Percentiles rank a stretch among this genome's conserved stretches.
These are phyloP conservation scores for Mortierella sp. DNA, from an alignment of 371 early-diverging fungal genomes.

Conservation along the genomic window DNA sequence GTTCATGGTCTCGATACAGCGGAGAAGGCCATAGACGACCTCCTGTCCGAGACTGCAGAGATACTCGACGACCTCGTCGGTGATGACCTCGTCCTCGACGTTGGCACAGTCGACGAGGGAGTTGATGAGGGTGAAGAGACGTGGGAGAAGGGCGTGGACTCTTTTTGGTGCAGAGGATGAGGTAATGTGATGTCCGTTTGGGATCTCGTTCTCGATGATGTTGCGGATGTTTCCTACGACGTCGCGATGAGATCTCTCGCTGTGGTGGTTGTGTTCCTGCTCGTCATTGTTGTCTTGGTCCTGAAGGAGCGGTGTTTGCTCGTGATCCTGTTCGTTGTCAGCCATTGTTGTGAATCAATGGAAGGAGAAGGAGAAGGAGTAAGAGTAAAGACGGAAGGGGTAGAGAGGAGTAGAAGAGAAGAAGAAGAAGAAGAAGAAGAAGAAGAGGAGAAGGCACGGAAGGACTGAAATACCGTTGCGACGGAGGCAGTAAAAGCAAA, in stretches of 20 bases:
- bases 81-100: constrained; percentile 51
- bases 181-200: constrained; percentile 40
- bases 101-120: constrained; percentile 37
- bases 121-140: constrained; percentile 50
- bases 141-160: constrained; percentile 48
- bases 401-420: not conserved
- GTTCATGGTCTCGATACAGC: constrained; percentile 44
- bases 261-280: constrained; percentile 11
- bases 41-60: constrained; percentile 47
- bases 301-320: constrained; percentile 45
- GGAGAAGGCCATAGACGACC: constrained; percentile 52
- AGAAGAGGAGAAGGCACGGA: not conserved
- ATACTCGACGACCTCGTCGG: constrained; percentile 53
- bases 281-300: constrained; percentile 22
- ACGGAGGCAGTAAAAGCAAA: not conserved
- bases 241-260: constrained; percentile 3
- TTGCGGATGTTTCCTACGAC: constrained; percentile 37
- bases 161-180: constrained; percentile 39
- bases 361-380: not conserved
- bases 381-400: not conserved
- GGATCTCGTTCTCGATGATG: constrained; percentile 51
- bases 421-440: not conserved
- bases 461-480: not conserved
- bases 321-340: constrained; percentile 29
- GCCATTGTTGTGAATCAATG: constrained; percentile 16